Evolutionary conservation across 129 eudicot genomes (phyloP), one percentile per base, ranked within the genome.

Genomic region (Apium graveolens): DNA sequence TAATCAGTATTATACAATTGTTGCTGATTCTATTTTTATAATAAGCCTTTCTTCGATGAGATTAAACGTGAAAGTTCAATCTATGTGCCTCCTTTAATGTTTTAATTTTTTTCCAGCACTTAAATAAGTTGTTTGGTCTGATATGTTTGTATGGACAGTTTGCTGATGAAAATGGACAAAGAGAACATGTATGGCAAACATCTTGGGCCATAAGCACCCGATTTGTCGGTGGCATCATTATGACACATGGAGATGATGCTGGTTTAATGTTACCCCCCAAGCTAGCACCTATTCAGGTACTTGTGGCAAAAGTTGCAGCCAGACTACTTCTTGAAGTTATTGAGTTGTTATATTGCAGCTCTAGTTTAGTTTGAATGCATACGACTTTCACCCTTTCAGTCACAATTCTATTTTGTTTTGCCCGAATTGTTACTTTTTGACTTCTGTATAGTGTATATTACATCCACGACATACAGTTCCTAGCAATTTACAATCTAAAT

Each of bases 151-250:
- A 91, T 96, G 68, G 91, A 91, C 85, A 76, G 99, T 92, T 92
- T 84, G 88, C 90, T 35, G 97, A 96, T 84, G 99, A 92, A 86
- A 92, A 86, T 84, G 97, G 99, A 21, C 88, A 83, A 84, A 88
- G 99, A 81, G 89, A 96, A 55, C 97, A 92, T 72, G 99, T 96
- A 75, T 96, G 99, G 97, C 99, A 96, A 88, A 96, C 99, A 75
- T 96, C 99, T 43, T 96, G 99, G 99, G 99, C 99, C 43, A 73
- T 96, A 69, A 96, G 99, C 85, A 96, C 99, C 55, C 90, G 99
- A 39, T 92, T 96, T 85, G 86, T 96, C 71, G 99, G 99, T 74
- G 99, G 97, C 79, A 96, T 96, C 44, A 96, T 96, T 57, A 96
- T 96, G 99, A 95, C 97, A 57, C 96, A 91, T 85, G 97, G 97